These are phyloP conservation scores for Pseudozyma sp. DNA, from an alignment of 1,284 basidiomycete genomes.

Conservation along the genomic window DNA sequence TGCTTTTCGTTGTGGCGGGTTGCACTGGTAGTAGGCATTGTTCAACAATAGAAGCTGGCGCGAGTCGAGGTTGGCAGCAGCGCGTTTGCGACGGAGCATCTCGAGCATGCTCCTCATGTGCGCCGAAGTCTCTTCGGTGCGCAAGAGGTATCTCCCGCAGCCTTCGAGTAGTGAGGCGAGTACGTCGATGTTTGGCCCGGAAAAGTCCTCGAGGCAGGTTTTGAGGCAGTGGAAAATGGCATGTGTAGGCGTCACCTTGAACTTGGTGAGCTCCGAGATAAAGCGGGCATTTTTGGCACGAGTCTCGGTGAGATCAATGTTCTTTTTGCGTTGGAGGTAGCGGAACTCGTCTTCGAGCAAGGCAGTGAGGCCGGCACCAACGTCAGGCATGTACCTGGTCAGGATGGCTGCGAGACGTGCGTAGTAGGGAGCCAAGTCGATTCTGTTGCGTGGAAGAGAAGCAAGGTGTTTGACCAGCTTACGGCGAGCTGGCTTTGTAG, in stretches of 20 bases:
- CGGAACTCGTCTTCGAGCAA: slow-evolving; percentile 93
- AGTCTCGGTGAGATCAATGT: slow-evolving; percentile 85
- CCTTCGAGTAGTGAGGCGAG: slow-evolving; percentile 90
- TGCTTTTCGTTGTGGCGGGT: slow-evolving; percentile 91
- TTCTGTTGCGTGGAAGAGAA: slow-evolving; percentile 86
- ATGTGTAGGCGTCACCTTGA: slow-evolving; percentile 89
- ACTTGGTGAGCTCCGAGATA: slow-evolving; percentile 92
- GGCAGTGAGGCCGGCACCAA: slow-evolving; percentile 83
- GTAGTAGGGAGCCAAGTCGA: slow-evolving; percentile 93
- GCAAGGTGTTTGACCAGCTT: slow-evolving; percentile 80
- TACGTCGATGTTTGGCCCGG: slow-evolving; percentile 90
- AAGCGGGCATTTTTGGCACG: slow-evolving; percentile 91
- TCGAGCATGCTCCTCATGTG: slow-evolving; percentile 81
- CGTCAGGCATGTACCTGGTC: slow-evolving; percentile 91
- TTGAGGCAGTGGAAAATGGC: slow-evolving; percentile 95
- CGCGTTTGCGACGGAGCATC: slow-evolving; percentile 92
- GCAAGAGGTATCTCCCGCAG: slow-evolving; percentile 90
- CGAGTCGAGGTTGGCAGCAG: slow-evolving; percentile 89
- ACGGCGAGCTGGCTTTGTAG: slow-evolving; percentile 93
- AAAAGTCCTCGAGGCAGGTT: slow-evolving; percentile 95
- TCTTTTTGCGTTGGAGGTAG: slow-evolving; percentile 94
- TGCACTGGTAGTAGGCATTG: slow-evolving; percentile 99
- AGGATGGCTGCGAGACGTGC: slow-evolving; percentile 88
- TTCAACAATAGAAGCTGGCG: slow-evolving; percentile 89
- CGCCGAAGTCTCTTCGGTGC: slow-evolving; percentile 86